A percentile compares a stretch with the other conserved stretches of the same genome.
These are phyloP conservation scores for Blastomyces parvus DNA, from an alignment of 2,329 filamentous ascomycete species.

Conservation along the genomic window DNA sequence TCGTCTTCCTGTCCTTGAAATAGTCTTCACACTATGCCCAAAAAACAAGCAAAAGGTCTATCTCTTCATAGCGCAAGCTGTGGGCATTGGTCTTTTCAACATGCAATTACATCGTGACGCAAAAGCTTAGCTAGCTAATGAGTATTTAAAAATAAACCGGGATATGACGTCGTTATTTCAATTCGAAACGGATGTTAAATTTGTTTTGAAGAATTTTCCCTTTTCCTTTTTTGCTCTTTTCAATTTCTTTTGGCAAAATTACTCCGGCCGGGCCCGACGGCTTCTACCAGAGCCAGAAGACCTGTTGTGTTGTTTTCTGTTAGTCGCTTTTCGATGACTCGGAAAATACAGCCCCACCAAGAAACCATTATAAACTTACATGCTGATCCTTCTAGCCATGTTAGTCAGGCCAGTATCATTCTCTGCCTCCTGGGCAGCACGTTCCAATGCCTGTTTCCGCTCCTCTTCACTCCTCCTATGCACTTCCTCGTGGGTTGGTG, in stretches of 20 bases:
- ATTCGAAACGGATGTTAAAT: neutral
- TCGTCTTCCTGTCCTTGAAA: neutral
- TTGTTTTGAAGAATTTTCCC: neutral
- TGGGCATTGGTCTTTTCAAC: neutral
- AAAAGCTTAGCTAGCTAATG: neutral
- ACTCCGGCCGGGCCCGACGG: constrained; percentile 19
- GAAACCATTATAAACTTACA: constrained; percentile 53
- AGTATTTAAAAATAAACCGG: neutral
- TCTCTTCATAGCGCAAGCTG: neutral
- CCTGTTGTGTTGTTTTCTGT: constrained; percentile 19
- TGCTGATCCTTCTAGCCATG: constrained; percentile 85
- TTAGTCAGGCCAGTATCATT: constrained; percentile 82
- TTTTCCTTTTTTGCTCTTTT: neutral
- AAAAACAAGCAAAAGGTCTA: constrained; percentile 7
- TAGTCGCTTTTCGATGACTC: neutral
- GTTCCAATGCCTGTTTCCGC: constrained; percentile 70
- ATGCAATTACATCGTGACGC: constrained; percentile 1
- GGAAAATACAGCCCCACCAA: neutral
- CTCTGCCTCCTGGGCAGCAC: constrained; percentile 78
- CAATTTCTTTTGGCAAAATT: neutral
- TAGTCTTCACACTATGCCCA: constrained; percentile 1
- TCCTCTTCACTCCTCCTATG: constrained; percentile 72
- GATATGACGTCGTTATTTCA: neutral
- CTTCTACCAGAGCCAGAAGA: constrained; percentile 31
- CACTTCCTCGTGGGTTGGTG: constrained; percentile 87